A percentile compares a stretch with the other conserved stretches of the same genome.
Evolutionary conservation across 2,329 filamentous ascomycete species (phyloP).

Genomic region (Thelonectria discophora): DNA sequence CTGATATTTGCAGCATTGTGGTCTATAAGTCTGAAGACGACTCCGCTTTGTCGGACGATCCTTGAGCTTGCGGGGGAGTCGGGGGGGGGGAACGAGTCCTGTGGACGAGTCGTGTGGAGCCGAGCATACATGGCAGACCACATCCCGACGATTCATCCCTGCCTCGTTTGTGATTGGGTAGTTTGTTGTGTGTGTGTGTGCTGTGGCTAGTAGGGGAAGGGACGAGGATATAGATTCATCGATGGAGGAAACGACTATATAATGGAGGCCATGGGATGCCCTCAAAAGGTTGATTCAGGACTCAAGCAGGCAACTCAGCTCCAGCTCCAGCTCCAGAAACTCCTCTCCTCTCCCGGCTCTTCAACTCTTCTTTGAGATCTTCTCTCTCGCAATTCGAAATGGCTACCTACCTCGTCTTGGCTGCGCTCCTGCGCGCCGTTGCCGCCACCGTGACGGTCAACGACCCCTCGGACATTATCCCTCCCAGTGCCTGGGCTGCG

Average conservation of each 20-base stretch:
- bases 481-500: slow-evolving; percentile 9
- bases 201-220: background rate
- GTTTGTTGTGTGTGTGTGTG: slow-evolving; percentile 10
- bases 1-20: background rate
- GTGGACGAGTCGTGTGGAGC: slow-evolving; percentile 10
- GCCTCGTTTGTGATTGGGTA: background rate
- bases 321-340: slow-evolving; percentile 14
- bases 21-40: background rate
- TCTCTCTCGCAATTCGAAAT: background rate
- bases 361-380: background rate
- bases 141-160: slow-evolving; percentile 23
- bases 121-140: slow-evolving; percentile 17
- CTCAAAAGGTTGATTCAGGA: background rate
- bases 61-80: slow-evolving; percentile 12
- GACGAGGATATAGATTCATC: background rate
- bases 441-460: slow-evolving; percentile 15
- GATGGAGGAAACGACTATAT: slow-evolving; percentile 1
- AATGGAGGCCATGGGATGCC: background rate
- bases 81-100: no score
- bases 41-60: slow-evolving; percentile 17
- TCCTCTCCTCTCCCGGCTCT: background rate
- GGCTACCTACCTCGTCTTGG: slow-evolving; percentile 18
- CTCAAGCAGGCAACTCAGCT: slow-evolving; percentile 23
- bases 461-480: slow-evolving; percentile 18
- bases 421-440: slow-evolving; percentile 13